Base-by-base conservation (phyloP, 2,329 filamentous ascomycete genomes). In the Chaetomiaceae sp. region DNA sequence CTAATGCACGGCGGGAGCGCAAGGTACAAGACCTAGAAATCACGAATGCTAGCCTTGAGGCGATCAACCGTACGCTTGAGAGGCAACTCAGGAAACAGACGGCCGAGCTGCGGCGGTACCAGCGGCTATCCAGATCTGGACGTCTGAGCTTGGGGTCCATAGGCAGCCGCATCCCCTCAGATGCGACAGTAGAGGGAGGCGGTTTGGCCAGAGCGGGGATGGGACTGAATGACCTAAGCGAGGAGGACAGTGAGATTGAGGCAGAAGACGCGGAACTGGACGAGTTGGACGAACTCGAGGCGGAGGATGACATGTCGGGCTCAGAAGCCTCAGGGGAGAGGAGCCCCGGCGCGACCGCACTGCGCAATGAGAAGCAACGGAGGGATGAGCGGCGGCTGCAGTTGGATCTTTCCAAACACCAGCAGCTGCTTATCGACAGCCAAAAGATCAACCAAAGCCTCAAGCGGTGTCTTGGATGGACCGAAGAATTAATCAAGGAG, bases 21-120 rank as follows among this genome's bases (percentile, higher is more conserved):
- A 99, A 97, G 73, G 91, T 99, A 1, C 81, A 97, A 61, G 94
- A 99, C 67, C 75, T 99, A 5, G 90, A 99, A 67, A 99, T 99
- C 58, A 96, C 88, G 51, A 99, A 99, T 65, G 94, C 90, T 1
- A 96, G 91, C 1, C 78, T 99, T 3, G 81, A 96, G 52, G 94
- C 94, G 36, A 97, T 99, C 71, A 99, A 99, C 66, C 81, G 91
- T 48, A 94, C 90, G 0, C 74, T 99, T 0, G 94, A 99, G 71
- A 82, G 90, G 21, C 90, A 97, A 66, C 79, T 99, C 63, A 84
- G 90, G 23, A 95, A 95, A 66, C 92, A 97, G 64, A 92, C 88
- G 33, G 82, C 87, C 1, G 94, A 99, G 66, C 69, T 99, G 29
- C 85, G 94, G 53, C 80, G 92, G 38, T 97, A 86, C 67, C 83